phyloP scores from a whole-genome alignment of 495 filamentous ascomycete species.

The Neurospora sublineolata region DNA sequence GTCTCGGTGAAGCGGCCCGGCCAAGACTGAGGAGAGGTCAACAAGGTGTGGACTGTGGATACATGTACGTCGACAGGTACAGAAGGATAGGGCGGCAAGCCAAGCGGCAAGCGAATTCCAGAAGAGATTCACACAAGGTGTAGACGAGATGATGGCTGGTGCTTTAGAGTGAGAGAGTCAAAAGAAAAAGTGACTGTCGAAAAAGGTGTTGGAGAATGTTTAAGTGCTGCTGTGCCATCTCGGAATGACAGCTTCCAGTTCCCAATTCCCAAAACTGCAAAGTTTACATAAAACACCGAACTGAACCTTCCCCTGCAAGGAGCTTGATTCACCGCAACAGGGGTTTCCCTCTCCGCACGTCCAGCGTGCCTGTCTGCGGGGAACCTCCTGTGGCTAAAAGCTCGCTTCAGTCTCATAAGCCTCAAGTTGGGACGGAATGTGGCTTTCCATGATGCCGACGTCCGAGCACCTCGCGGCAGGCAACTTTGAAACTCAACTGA shows the following conservation, averaged over 20 bases:
- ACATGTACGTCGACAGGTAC: not conserved
- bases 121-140: not conserved
- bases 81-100: not conserved
- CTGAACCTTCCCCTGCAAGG: not conserved
- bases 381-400: not conserved
- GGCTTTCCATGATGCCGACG: not conserved
- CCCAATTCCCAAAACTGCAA: not conserved
- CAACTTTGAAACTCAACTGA: not conserved
- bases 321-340: not conserved
- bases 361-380: not conserved
- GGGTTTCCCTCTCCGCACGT: not conserved
- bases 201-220: not conserved
- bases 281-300: not conserved
- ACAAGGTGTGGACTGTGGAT: not conserved
- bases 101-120: not conserved
- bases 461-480: not conserved
- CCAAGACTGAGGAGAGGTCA: not conserved
- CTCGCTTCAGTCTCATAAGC: not conserved
- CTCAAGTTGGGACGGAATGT: not conserved
- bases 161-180: not conserved
- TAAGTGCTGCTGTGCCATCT: not conserved
- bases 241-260: not conserved
- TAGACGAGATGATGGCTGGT: not conserved
- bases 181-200: not conserved
- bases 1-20: not conserved